These are phyloP conservation scores for Trichoderma orchidacearum DNA, from an alignment of 495 filamentous ascomycete genomes.

Conservation along the genomic window DNA sequence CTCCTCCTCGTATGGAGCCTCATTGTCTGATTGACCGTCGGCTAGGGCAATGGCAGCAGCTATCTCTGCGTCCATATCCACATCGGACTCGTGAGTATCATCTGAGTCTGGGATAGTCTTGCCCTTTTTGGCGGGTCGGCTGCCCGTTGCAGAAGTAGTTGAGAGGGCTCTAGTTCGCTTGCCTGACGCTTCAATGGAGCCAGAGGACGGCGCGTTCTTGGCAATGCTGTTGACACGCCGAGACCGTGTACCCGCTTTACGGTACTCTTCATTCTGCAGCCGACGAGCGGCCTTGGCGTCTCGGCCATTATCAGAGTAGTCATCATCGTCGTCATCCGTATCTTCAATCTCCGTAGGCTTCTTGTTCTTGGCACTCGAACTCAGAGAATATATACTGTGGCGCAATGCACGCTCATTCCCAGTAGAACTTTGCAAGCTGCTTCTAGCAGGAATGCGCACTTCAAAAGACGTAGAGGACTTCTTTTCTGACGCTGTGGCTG, in stretches of 20 bases:
- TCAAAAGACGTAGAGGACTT: neutral
- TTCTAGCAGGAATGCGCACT: neutral
- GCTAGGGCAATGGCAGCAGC: neutral
- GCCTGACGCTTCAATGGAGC: neutral
- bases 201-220: neutral
- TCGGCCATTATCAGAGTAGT: constrained; percentile 10
- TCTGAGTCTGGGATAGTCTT: neutral
- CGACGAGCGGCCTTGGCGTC: constrained; percentile 22
- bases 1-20: neutral
- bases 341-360: constrained; percentile 20
- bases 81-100: neutral
- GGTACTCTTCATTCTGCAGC: constrained; percentile 22
- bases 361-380: constrained; percentile 15
- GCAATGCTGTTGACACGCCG: neutral
- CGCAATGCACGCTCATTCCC: constrained; percentile 6
- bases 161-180: neutral
- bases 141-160: neutral
- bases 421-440: neutral
- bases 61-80: neutral
- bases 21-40: neutral
- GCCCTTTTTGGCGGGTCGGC: neutral
- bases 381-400: constrained; percentile 14
- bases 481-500: neutral
- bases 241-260: neutral
- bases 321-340: constrained; percentile 16